Base-by-base conservation (phyloP, 2,329 filamentous ascomycete species). In the Aspergillus luchuensis region DNA sequence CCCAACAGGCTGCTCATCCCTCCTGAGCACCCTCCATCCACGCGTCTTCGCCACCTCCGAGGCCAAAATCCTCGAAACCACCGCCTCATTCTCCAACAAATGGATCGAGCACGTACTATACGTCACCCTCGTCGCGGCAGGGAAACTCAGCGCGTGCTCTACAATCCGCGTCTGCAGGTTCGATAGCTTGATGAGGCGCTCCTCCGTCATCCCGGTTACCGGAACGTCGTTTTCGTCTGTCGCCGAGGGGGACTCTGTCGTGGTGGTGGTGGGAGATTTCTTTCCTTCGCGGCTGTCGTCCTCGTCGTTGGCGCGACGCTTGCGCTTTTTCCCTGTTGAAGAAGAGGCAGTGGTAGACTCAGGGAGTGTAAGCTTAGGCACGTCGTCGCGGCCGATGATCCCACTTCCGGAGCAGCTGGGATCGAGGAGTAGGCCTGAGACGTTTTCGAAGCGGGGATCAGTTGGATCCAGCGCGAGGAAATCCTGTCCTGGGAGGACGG, bases 81-180 rank as follows among this genome's bases (percentile, higher is more conserved):
- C 93, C 1, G 84, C 78, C 76, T 99, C 95, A 69, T 99, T 98
- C 75, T 99, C 95, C 66, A 91, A 85, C 0, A 86, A 85, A 72
- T 98, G 89, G 2, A 97, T 80, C 0, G 94, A 98, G 74, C 95
- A 99, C 0, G 95, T 98, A 36, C 92, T 97, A 74, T 98, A 99
- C 0, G 91, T 93, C 47, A 98, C 88, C 66, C 87, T 89, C 11
- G 74, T 83, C 0, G 91, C 92, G 1, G 84, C 81, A 0, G 92
- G 89, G 68, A 98, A 99, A 21, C 80, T 77, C 76, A 98, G 89
- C 0, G 95, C 93, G 73, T 97, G 95, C 50, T 89, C 83, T 2
- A 99, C 81, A 10, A 98, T 86, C 25, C 85, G 86, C 5, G 93
- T 83, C 76, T 99, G 95, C 67, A 98, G 95, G 2, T 85, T 83